A percentile compares a stretch with the other conserved stretches of the same genome.
Evolutionary conservation across 768 basidiomycete species (phyloP).

Genomic region (Russula foetens): DNA sequence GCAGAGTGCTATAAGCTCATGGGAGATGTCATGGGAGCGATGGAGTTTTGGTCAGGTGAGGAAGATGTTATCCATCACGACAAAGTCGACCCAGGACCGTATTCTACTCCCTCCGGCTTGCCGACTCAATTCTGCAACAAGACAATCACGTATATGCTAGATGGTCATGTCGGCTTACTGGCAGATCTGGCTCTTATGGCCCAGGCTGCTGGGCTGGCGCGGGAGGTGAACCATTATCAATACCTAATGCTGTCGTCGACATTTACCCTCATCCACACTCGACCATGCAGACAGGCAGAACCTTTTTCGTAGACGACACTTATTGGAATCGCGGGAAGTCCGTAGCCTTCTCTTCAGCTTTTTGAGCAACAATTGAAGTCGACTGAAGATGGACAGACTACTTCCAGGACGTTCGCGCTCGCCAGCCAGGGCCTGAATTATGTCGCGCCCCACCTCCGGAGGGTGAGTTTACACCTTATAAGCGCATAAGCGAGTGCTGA

Average conservation of each 20-base stretch:
- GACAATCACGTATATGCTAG: slow-evolving; percentile 65
- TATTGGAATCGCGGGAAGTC: slow-evolving; percentile 71
- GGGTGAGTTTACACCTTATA: slow-evolving; percentile 32
- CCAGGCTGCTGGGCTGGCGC: slow-evolving; percentile 56
- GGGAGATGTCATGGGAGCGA: slow-evolving; percentile 39
- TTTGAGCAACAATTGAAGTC: neutral
- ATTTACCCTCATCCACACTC: neutral
- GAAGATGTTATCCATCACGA: slow-evolving; percentile 29
- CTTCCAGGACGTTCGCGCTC: slow-evolving; percentile 44
- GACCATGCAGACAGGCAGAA: slow-evolving; percentile 43
- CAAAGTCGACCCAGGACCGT: slow-evolving; percentile 18
- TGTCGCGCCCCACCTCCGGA: slow-evolving; percentile 55
- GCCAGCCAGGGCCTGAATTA: slow-evolving; percentile 57
- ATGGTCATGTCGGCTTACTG: slow-evolving; percentile 55
- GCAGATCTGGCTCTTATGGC: slow-evolving; percentile 61
- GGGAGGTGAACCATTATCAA: slow-evolving; percentile 39
- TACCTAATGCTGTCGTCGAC: neutral
- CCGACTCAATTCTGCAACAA: slow-evolving; percentile 37
- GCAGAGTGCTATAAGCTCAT: slow-evolving; percentile 46
- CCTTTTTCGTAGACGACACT: slow-evolving; percentile 61
- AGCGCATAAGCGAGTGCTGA: neutral
- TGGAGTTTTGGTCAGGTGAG: slow-evolving; percentile 43
- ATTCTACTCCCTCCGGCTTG: slow-evolving; percentile 24
- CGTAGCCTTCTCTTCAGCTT: slow-evolving; percentile 20
- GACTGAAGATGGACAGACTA: slow-evolving; percentile 53